Conservation (phyloP, 768 basidiomycete species). For the Mycena chlorophos region DNA sequence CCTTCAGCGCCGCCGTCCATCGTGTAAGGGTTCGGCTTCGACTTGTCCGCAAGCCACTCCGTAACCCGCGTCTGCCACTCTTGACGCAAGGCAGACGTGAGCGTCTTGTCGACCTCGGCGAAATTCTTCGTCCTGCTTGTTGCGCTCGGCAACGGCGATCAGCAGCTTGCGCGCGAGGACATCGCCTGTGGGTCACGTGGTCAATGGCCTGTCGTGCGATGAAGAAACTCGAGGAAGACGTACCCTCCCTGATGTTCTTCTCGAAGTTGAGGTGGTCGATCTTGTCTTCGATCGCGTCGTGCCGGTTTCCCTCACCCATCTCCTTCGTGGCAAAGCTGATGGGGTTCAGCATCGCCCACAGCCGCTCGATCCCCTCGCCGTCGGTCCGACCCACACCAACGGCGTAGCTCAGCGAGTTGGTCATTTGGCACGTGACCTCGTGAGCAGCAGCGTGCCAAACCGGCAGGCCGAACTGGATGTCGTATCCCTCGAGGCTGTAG, state of each 20-base stretch:
- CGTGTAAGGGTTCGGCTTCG: slow-evolving; percentile 4
- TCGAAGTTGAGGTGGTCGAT: slow-evolving; percentile 20
- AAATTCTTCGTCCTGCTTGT: not conserved
- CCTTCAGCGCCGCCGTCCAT: not conserved
- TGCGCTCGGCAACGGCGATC: slow-evolving; percentile 1
- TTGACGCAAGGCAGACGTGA: not conserved
- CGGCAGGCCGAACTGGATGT: slow-evolving; percentile 4
- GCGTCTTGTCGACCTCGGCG: not conserved
- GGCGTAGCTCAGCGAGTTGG: slow-evolving; percentile 15
- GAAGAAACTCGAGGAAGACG: not conserved
- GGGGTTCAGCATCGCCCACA: slow-evolving; percentile 29
- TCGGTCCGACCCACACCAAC: slow-evolving; percentile 12
- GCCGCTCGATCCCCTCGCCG: slow-evolving; percentile 22
- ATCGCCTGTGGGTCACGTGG: not conserved
- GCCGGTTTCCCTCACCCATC: slow-evolving; percentile 26
- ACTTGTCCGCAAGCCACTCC: not conserved
- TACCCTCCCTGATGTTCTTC: slow-evolving; percentile 13
- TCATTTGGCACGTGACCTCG: slow-evolving; percentile 8
- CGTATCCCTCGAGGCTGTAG: not conserved
- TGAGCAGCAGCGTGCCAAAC: slow-evolving; percentile 23
- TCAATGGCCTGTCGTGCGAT: not conserved
- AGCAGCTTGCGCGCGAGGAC: not conserved
- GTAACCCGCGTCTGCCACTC: slow-evolving; percentile 5
- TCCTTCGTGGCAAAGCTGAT: slow-evolving; percentile 29
- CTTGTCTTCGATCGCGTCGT: slow-evolving; percentile 29